Evolutionary conservation across 2,329 filamentous ascomycete genomes (phyloP).

Genomic region (Trichoderma oligosporum): DNA sequence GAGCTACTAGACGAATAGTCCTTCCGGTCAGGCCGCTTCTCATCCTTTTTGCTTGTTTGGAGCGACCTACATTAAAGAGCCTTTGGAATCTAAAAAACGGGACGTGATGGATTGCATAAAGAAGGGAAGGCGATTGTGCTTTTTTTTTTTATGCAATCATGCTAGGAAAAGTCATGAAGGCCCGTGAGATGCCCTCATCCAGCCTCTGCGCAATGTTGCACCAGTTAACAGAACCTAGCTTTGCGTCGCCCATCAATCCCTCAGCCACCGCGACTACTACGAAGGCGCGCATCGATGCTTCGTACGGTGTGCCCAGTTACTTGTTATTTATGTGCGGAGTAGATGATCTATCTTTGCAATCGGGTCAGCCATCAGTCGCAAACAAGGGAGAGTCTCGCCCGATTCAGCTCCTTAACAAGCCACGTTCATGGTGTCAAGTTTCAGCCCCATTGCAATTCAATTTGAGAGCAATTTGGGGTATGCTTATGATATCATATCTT

Average conservation of each 20-base stretch:
- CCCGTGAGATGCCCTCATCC: not conserved
- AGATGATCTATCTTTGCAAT: not conserved
- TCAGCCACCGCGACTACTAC: slow-evolving; percentile 2
- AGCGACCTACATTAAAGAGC: not conserved
- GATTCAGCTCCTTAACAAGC: not conserved
- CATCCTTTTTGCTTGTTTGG: too few relatives aligned
- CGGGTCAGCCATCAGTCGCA: not conserved
- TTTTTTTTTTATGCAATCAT: not conserved
- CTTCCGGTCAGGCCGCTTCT: slow-evolving; percentile 8
- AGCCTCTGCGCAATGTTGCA: slow-evolving; percentile 5
- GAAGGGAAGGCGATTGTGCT: not conserved
- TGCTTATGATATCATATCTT: slow-evolving; percentile 15
- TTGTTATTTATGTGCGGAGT: not conserved
- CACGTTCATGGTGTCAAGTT: not conserved
- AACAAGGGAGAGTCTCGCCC: not conserved
- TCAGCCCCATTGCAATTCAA: not conserved
- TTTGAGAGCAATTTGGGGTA: slow-evolving; percentile 2
- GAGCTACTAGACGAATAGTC: slow-evolving; percentile 15
- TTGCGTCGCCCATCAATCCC: slow-evolving; percentile 7
- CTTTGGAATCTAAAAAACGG: not conserved
- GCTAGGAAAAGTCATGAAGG: not conserved
- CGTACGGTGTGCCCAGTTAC: not conserved
- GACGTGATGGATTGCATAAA: not conserved
- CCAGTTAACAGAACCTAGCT: not conserved
- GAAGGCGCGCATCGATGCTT: not conserved